Evolutionary conservation across 1,139 yeast genomes (phyloP).

Genomic region (Geotrichum restrictum): DNA sequence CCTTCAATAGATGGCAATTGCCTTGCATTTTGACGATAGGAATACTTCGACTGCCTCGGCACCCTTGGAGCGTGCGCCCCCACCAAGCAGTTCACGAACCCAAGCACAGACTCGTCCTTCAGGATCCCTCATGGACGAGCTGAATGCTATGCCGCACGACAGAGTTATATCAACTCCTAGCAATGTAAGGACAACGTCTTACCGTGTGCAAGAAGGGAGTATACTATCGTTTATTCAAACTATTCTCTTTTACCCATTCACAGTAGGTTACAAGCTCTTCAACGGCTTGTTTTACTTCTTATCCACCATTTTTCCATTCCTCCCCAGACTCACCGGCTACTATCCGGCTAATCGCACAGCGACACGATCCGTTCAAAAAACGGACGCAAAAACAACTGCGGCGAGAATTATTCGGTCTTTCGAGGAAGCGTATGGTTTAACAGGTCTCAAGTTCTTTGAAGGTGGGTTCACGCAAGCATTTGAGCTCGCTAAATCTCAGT

Average conservation of each 20-base stretch:
- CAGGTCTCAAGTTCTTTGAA: conserved; percentile 47
- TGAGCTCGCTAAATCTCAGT: conserved; percentile 60
- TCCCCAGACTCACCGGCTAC: conserved; percentile 39
- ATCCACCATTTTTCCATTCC: conserved; percentile 37
- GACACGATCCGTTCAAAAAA: conserved; percentile 34
- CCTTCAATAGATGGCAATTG: conserved; percentile 29
- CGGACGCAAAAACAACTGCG: conserved; percentile 44
- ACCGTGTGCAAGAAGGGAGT: conserved; percentile 25
- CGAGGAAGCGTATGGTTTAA: conserved; percentile 38
- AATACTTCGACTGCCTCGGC: conserved; percentile 17
- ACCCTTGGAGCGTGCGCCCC: conserved; percentile 13
- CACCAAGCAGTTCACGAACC: conserved; percentile 7
- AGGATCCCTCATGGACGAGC: conserved; percentile 35
- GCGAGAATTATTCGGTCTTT: conserved; percentile 41
- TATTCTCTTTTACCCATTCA: conserved; percentile 36
- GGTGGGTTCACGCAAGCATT: conserved; percentile 79
- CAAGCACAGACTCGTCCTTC: conserved; percentile 19
- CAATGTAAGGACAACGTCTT: conserved; percentile 25
- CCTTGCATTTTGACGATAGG: conserved; percentile 34
- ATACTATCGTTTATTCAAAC: conserved; percentile 32
- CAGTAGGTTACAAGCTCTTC: conserved; percentile 34
- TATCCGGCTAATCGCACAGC: conserved; percentile 38
- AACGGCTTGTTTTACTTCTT: conserved; percentile 35
- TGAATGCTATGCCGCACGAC: conserved; percentile 22
- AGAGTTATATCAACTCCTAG: conserved; percentile 26